Base-by-base conservation (phyloP, 1,284 basidiomycete species). In the Leccinum cinnamomeum region DNA sequence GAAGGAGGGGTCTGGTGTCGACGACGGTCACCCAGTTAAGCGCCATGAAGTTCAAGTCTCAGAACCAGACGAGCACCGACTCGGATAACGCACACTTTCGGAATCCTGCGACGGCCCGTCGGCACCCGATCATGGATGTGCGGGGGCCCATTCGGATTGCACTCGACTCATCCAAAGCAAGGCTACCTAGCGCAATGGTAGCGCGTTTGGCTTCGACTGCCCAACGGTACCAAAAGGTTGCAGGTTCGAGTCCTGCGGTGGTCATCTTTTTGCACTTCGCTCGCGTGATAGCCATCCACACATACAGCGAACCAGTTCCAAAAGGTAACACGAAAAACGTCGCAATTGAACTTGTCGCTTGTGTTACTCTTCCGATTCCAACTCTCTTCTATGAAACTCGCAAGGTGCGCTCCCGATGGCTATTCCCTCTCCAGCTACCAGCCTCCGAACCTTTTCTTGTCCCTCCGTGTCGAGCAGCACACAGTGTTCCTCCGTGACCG, bases 241-340 rank as follows among this genome's bases (percentile, higher is more conserved):
- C 87, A 89, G 88, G 89, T 91, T 91, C 89, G 89, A 91, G 88
- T 89, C 89, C 87, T 89, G 87, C 87, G 84, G 86, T 87, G 85
- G 86, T 73, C 75, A 76, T 39, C 5, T 3, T 7, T 5, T 76
- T 70, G 65, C 63, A 12, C 53, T 14, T 53, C 14, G 7, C 46
- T 35, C 18, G 7, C 39, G 11, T 10, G 39, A 23, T 28, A 3
- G 12, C 28, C 14, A 20, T 14, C 3, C 28, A 20, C 30, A 30
- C 54, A 20, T 23, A 16, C 5, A 18, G 25, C 8, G 11, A 14
- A 5, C 2, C 3, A 62, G 14, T 16, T n/a, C 7, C 5, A 39
- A 20, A 20, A 23, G 3, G 25, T 66, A 54, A 57, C 41, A 60
- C 46, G 20, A 48, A 59, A 55, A 48, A 51, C 7, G 30, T 6